A percentile compares a stretch with the other conserved stretches of the same genome.
Conservation (phyloP, 2,329 filamentous ascomycete species). For the Leptographium radiaticola region DNA sequence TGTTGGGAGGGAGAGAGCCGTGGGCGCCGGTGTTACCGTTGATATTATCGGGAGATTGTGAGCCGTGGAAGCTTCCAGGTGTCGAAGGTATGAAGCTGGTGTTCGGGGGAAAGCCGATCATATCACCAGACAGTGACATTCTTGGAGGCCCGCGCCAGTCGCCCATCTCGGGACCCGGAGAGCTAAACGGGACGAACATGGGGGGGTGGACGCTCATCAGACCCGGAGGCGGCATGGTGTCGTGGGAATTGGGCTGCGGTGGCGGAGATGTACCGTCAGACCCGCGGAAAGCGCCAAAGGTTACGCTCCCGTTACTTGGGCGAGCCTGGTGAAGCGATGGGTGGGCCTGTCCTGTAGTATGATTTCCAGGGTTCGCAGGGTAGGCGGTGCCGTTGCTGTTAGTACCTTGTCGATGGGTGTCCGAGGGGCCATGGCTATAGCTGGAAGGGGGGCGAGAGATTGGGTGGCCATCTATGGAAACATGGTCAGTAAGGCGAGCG, state of each 20-base stretch:
- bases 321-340: slow-evolving; percentile 31
- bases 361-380: no score
- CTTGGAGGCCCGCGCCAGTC: slow-evolving; percentile 8
- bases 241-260: slow-evolving; percentile 6
- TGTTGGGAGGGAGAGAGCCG: neutral
- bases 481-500: neutral
- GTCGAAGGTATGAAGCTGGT: slow-evolving; percentile 39
- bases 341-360: neutral
- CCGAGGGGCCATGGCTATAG: no score
- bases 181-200: slow-evolving; percentile 2
- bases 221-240: slow-evolving; percentile 10
- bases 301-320: slow-evolving; percentile 40
- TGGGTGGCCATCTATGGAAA: neutral
- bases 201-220: slow-evolving; percentile 14
- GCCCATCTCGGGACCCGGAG: slow-evolving; percentile 2
- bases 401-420: no score
- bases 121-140: neutral
- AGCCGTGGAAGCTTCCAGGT: slow-evolving; percentile 49
- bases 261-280: slow-evolving; percentile 47
- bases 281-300: slow-evolving; percentile 40
- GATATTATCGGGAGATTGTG: slow-evolving; percentile 24
- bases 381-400: no score
- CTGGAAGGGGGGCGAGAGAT: no score
- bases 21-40: neutral
- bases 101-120: slow-evolving; percentile 10